Evolutionary conservation across 2,329 filamentous ascomycete species (phyloP).

Genomic region (Fusarium sp.): DNA sequence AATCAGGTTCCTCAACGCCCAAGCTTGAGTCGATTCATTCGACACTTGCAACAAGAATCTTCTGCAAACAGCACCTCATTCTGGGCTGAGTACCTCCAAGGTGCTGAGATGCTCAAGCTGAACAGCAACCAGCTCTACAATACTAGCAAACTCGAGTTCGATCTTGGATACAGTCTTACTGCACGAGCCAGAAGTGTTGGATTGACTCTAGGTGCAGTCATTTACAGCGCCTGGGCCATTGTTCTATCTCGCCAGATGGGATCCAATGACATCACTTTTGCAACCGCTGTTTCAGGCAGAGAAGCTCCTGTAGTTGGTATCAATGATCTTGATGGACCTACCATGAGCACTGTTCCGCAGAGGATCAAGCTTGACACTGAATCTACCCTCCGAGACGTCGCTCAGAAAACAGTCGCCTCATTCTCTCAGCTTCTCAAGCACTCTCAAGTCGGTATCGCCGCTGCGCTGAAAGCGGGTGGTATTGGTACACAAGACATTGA

Average conservation of each 20-base stretch:
- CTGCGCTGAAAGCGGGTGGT: constrained; percentile 2
- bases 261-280: constrained; percentile 20
- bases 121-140: constrained; percentile 1
- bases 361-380: constrained; percentile 33
- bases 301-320: constrained; percentile 24
- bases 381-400: constrained; percentile 38
- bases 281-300: constrained; percentile 28
- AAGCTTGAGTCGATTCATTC: not conserved
- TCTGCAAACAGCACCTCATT: not conserved
- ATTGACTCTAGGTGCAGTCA: constrained; percentile 8
- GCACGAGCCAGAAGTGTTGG: not conserved
- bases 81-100: constrained; percentile 5
- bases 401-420: not conserved
- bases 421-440: constrained; percentile 25
- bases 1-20: not conserved
- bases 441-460: constrained; percentile 41
- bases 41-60: not conserved
- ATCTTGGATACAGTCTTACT: not conserved
- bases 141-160: not conserved
- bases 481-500: constrained; percentile 12
- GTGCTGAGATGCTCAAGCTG: not conserved
- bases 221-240: constrained; percentile 35
- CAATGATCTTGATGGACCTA: constrained; percentile 16
- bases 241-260: constrained; percentile 8
- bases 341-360: constrained; percentile 33